These are phyloP conservation scores for Helminthosporium solani DNA, from an alignment of 2,329 filamentous ascomycete genomes.

Conservation along the genomic window DNA sequence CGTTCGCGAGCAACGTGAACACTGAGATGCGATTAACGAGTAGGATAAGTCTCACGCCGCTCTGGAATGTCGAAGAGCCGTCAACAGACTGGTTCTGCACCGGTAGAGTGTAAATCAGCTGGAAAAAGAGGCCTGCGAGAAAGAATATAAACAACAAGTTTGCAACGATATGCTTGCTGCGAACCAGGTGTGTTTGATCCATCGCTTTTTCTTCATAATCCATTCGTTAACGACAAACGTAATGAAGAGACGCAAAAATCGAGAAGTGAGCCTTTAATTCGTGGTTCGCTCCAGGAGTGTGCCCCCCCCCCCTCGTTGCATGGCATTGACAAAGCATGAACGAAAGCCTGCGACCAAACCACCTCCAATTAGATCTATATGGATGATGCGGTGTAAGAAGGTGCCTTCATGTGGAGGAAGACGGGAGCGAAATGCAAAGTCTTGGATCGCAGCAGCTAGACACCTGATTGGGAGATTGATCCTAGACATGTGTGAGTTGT, in stretches of 20 bases:
- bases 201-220: constrained; percentile 28
- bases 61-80: constrained; percentile 25
- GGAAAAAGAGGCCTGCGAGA: constrained; percentile 29
- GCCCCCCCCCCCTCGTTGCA: constrained; percentile 33
- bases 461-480: constrained; percentile 48
- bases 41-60: constrained; percentile 29
- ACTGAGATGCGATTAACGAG: constrained; percentile 29
- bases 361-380: constrained; percentile 27
- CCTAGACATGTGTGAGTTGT: too few relatives aligned
- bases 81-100: constrained; percentile 33
- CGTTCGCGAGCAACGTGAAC: constrained; percentile 30
- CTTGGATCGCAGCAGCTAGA: constrained; percentile 28
- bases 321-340: constrained; percentile 28
- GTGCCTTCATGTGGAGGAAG: constrained; percentile 11
- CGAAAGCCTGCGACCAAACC: constrained; percentile 19
- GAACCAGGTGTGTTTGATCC: constrained; percentile 24
- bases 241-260: constrained; percentile 49
- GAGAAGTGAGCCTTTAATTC: constrained; percentile 51
- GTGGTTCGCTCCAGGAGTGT: constrained; percentile 47
- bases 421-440: constrained; percentile 24
- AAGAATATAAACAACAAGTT: constrained; percentile 26
- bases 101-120: constrained; percentile 30
- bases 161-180: constrained; percentile 16
- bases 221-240: constrained; percentile 43
- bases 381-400: constrained; percentile 20